These are phyloP conservation scores for Heterobasidion annosum DNA, from an alignment of 1,284 basidiomycete genomes.

Conservation along the genomic window DNA sequence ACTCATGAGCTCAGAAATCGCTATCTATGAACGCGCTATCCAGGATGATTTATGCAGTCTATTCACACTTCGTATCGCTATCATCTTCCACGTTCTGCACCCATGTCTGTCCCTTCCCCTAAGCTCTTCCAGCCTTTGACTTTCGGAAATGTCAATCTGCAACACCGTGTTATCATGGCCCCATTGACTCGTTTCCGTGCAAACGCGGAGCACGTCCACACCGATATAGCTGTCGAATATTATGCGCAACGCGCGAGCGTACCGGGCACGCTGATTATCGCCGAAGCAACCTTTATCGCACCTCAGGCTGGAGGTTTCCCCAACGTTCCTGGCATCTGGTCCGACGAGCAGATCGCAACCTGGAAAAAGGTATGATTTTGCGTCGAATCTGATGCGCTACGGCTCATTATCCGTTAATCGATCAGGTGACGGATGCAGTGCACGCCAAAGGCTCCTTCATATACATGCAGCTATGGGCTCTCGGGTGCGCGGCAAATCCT, in stretches of 20 bases:
- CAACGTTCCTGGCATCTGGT: slow-evolving; percentile 19
- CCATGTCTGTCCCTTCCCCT: background rate
- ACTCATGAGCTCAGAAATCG: no score
- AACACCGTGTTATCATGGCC: slow-evolving; percentile 38
- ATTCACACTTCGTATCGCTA: no score
- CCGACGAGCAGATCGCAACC: slow-evolving; percentile 8
- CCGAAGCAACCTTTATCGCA: slow-evolving; percentile 37
- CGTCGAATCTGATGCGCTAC: background rate
- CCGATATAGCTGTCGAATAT: slow-evolving; percentile 29
- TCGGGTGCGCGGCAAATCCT: slow-evolving; percentile 19
- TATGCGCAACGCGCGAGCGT: slow-evolving; percentile 35
- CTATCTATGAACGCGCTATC: no score
- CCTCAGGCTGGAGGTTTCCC: slow-evolving; percentile 25
- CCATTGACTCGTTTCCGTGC: slow-evolving; percentile 35
- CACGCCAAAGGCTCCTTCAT: slow-evolving; percentile 24
- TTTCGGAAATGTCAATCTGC: slow-evolving; percentile 27
- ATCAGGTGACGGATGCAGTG: slow-evolving; percentile 20
- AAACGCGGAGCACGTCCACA: slow-evolving; percentile 17
- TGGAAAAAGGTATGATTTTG: slow-evolving; percentile 19
- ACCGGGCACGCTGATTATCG: slow-evolving; percentile 38
- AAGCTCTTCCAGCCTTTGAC: slow-evolving; percentile 34
- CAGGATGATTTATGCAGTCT: no score
- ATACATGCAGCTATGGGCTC: slow-evolving; percentile 1
- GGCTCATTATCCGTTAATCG: background rate
- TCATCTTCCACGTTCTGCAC: background rate